Evolutionary conservation across 805 yeast species (phyloP).

Genomic region (Phaffomyces thermotolerans): DNA sequence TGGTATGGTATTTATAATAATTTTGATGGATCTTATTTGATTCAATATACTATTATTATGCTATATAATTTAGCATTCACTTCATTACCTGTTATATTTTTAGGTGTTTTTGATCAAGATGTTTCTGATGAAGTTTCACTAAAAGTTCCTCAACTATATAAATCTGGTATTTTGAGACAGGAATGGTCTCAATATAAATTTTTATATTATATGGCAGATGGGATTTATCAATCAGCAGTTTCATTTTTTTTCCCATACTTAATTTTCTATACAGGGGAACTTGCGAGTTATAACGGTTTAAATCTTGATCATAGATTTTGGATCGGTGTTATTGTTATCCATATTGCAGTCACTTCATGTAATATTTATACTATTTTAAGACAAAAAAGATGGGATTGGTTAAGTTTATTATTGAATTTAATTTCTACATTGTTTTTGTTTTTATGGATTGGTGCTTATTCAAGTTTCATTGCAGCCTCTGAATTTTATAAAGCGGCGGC

Average conservation of each 20-base stretch:
- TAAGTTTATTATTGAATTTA: constrained; percentile 46
- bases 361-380: constrained; percentile 57
- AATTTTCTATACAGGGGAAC: constrained; percentile 35
- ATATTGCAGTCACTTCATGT: constrained; percentile 59
- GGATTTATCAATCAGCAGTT: constrained; percentile 64
- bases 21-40: constrained; percentile 75
- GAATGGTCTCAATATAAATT: constrained; percentile 70
- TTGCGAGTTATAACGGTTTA: constrained; percentile 46
- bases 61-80: constrained; percentile 80
- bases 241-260: constrained; percentile 69
- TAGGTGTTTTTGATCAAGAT: constrained; percentile 78
- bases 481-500: constrained; percentile 64
- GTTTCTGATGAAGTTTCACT: constrained; percentile 62
- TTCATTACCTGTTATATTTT: constrained; percentile 68
- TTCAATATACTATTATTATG: constrained; percentile 73
- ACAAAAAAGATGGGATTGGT: constrained; percentile 80
- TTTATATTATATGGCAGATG: constrained; percentile 69
- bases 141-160: constrained; percentile 67
- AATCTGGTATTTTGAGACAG: constrained; percentile 59
- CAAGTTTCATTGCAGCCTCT: constrained; percentile 39
- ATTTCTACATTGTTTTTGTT: constrained; percentile 54
- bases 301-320: constrained; percentile 62
- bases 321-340: constrained; percentile 59
- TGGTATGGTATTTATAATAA: constrained; percentile 74
- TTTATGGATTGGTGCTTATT: constrained; percentile 77